Evolutionary conservation across 1,284 basidiomycete species (phyloP).

Genomic region (Sporisorium reilianum): DNA sequence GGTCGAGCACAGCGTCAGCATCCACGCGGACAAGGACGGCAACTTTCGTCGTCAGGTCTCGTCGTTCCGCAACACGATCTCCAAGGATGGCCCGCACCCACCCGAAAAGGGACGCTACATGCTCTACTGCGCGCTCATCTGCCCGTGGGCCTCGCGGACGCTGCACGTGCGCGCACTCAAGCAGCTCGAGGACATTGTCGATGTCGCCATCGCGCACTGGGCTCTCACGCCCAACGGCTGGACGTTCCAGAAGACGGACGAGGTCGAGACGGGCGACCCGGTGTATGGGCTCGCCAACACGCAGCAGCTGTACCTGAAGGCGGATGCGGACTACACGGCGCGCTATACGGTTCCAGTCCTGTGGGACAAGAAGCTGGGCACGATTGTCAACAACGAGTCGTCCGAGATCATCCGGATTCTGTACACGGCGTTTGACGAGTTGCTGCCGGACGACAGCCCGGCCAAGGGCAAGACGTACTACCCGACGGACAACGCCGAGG

Average conservation of each 20-base stretch:
- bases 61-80: constrained; percentile 78
- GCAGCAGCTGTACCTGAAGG: constrained; percentile 78
- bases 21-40: constrained; percentile 74
- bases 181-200: constrained; percentile 81
- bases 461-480: constrained; percentile 72
- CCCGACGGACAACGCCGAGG: constrained; percentile 71
- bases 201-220: constrained; percentile 77
- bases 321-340: constrained; percentile 72
- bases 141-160: constrained; percentile 88
- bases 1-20: constrained; percentile 42
- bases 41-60: constrained; percentile 81
- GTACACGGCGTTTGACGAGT: constrained; percentile 73
- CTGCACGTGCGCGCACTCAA: constrained; percentile 89
- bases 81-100: constrained; percentile 76
- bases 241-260: constrained; percentile 75
- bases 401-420: constrained; percentile 82
- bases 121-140: constrained; percentile 53
- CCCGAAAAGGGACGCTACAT: constrained; percentile 80
- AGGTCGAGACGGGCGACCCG: constrained; percentile 40
- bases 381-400: constrained; percentile 82
- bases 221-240: constrained; percentile 85
- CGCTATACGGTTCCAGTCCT: constrained; percentile 75
- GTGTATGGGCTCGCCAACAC: constrained; percentile 68
- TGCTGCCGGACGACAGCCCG: constrained; percentile 35
- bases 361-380: constrained; percentile 89